Evolutionary conservation across 306 rosid genomes (phyloP).

Genomic region (Echinosophora koreensis): DNA sequence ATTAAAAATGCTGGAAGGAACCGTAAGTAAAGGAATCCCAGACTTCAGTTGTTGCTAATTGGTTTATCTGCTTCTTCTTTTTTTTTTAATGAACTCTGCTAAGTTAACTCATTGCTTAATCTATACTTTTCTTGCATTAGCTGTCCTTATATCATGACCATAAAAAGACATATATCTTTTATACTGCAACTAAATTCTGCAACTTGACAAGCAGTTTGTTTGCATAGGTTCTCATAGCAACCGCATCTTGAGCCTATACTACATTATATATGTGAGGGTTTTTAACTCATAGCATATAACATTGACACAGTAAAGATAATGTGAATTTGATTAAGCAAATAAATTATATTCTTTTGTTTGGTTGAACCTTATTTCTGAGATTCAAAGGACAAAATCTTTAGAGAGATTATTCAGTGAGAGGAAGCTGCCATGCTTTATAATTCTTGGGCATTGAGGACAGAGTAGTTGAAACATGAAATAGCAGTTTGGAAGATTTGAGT

Average conservation of each 20-base stretch:
- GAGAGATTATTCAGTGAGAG: constrained; percentile 12
- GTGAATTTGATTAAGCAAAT: constrained; percentile 1
- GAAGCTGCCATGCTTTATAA: background rate
- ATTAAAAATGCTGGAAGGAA: constrained; percentile 98
- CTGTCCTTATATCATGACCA: background rate
- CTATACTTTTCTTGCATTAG: background rate
- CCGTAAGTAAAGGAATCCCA: constrained; percentile 68
- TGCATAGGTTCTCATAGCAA: background rate
- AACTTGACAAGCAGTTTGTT: constrained; percentile 26
- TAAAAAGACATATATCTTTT: background rate
- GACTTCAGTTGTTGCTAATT: constrained; percentile 27
- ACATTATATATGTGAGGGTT: background rate
- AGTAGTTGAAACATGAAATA: constrained; percentile 24
- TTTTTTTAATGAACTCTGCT: background rate
- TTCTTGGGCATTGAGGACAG: background rate
- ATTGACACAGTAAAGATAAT: constrained; percentile 15
- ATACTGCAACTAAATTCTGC: background rate
- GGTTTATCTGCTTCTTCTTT: constrained; percentile 28
- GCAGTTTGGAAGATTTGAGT: background rate
- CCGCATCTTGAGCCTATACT: constrained; percentile 22
- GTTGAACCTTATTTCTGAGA: background rate
- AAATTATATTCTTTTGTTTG: constrained; percentile 5
- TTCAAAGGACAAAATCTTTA: background rate
- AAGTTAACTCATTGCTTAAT: background rate
- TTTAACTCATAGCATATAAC: background rate